These are phyloP conservation scores for Oleoguttula mirabilis DNA, from an alignment of 495 filamentous ascomycete genomes.

Conservation along the genomic window DNA sequence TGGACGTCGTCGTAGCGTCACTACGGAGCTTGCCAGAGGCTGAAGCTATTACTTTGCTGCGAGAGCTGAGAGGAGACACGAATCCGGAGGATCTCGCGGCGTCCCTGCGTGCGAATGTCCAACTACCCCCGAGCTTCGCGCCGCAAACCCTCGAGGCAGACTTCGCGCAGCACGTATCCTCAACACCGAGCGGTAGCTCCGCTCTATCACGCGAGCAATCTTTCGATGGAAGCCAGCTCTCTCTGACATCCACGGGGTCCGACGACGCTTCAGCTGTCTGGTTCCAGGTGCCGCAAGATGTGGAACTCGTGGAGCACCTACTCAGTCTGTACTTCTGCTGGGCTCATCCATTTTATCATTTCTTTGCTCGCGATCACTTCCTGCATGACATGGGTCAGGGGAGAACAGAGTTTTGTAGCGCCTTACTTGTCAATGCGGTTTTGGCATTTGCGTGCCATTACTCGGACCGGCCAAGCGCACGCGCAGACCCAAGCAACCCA, in stretches of 20 bases:
- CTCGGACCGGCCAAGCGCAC: slow-evolving; percentile 50
- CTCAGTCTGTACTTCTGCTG: slow-evolving; percentile 67
- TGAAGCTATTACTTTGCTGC: slow-evolving; percentile 34
- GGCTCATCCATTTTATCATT: slow-evolving; percentile 64
- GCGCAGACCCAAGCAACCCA: slow-evolving; percentile 47
- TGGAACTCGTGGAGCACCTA: slow-evolving; percentile 47
- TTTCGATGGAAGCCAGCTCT: slow-evolving; percentile 1
- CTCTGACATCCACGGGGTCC: no score
- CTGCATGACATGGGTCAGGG: slow-evolving; percentile 48
- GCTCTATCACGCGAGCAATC: slow-evolving; percentile 3
- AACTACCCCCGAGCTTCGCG: slow-evolving; percentile 18
- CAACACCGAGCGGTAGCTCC: background rate
- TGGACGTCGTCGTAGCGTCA: slow-evolving; percentile 32
- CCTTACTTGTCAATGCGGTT: slow-evolving; percentile 64
- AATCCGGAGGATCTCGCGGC: slow-evolving; percentile 31
- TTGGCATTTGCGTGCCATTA: slow-evolving; percentile 63
- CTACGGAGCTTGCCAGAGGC: slow-evolving; percentile 34
- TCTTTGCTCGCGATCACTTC: slow-evolving; percentile 63
- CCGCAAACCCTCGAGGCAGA: slow-evolving; percentile 19
- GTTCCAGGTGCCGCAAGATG: slow-evolving; percentile 50
- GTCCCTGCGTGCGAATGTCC: slow-evolving; percentile 25
- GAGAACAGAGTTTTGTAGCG: slow-evolving; percentile 51
- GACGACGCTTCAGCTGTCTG: slow-evolving; percentile 27
- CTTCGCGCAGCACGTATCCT: slow-evolving; percentile 13
- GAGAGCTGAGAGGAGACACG: slow-evolving; percentile 30